These are phyloP conservation scores for Triangularia verruculosa DNA, from an alignment of 2,329 filamentous ascomycete genomes.

Conservation along the genomic window DNA sequence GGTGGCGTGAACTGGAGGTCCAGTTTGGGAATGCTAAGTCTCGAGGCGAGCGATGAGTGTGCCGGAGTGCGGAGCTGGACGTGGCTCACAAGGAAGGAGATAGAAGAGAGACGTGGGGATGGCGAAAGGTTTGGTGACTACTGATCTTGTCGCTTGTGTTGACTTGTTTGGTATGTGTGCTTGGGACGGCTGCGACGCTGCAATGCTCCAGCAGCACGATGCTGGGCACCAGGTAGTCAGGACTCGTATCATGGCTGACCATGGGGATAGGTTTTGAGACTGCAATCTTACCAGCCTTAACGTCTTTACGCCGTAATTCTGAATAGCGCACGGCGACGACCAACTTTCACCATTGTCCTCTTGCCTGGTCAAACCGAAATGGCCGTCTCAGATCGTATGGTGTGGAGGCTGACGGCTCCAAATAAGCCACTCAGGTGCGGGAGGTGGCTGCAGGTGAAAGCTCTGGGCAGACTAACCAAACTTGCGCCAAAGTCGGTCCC, in stretches of 20 bases:
- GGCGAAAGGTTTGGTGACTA: background rate
- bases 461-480: background rate
- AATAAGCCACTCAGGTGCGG: background rate
- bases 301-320: background rate
- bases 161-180: background rate
- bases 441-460: background rate
- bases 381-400: conserved; percentile 4
- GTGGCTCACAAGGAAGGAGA: background rate
- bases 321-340: background rate
- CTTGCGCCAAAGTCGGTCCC: conserved; percentile 10
- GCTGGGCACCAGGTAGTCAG: background rate
- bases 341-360: background rate
- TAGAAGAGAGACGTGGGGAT: background rate
- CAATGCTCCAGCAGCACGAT: background rate
- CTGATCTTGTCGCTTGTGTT: background rate
- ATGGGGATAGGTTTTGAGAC: background rate
- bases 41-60: background rate
- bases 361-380: background rate
- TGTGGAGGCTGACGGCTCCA: background rate
- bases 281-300: background rate
- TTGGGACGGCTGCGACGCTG: background rate
- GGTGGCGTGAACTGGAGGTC: background rate
- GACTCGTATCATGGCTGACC: background rate
- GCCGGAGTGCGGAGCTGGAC: background rate
- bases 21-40: background rate